Evolutionary conservation across 306 rosid species (phyloP).

Genomic region (Rosa chinensis): DNA sequence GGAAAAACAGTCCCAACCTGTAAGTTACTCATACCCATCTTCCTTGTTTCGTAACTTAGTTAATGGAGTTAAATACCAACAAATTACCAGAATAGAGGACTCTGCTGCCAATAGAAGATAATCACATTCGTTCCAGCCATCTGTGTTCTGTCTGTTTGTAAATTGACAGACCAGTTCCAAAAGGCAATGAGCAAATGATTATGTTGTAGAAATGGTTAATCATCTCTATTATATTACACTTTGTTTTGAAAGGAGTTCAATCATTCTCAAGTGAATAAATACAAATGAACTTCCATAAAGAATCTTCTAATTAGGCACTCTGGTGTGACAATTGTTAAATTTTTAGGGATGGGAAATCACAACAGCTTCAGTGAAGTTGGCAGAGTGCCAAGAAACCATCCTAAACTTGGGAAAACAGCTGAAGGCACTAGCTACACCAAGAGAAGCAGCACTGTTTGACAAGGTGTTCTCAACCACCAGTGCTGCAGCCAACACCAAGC

Average conservation of each 20-base stretch:
- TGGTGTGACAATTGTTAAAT: neutral
- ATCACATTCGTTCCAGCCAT: neutral
- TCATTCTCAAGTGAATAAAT: neutral
- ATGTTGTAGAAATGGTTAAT: neutral
- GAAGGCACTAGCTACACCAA: slow-evolving; percentile 71
- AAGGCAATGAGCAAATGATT: neutral
- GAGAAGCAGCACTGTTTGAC: slow-evolving; percentile 44
- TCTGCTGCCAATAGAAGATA: neutral
- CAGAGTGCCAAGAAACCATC: slow-evolving; percentile 85
- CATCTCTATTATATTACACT: neutral
- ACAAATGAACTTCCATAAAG: neutral
- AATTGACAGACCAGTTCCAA: neutral
- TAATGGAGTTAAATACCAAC: neutral
- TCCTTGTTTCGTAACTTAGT: neutral
- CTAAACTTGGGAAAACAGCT: slow-evolving; percentile 70
- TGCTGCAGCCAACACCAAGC: slow-evolving; percentile 31
- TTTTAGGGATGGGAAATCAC: slow-evolving; percentile 86
- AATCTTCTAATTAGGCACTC: neutral
- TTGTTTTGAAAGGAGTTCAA: neutral
- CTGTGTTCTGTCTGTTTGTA: neutral
- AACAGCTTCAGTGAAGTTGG: slow-evolving; percentile 74
- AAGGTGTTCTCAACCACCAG: slow-evolving; percentile 40
- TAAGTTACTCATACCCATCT: slow-evolving; percentile 33
- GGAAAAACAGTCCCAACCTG: slow-evolving; percentile 59
- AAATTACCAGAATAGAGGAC: neutral